Evolutionary conservation across 306 rosid genomes (phyloP), one percentile per base, ranked within the genome.

Genomic region (Dalbergia cochinchinensis): DNA sequence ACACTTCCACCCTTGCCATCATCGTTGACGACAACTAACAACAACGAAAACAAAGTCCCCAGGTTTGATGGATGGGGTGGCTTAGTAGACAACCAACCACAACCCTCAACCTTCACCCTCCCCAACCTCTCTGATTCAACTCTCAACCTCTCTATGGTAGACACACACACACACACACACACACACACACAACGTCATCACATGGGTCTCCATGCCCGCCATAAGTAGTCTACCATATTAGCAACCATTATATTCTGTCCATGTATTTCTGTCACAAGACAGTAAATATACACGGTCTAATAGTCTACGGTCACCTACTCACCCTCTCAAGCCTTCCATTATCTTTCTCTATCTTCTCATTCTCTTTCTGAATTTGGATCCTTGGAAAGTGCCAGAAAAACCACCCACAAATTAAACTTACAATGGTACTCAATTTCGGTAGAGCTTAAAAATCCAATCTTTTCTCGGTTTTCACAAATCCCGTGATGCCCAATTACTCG

Each of bases 191-290:
- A 60, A 22, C 65, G n/a, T 22, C 4, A 22, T 60, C 91, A 85
- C 87, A 82, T 85, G 91, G 82, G 53, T 79, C 78, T 81, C 70
- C 47, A 75, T 54, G 51, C 54, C 14, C 65, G 59, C 10, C 15
- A 14, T 54, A 42, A 69, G 6, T 35, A 35, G 39, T 35, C 2
- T 35, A 35, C 39, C 22, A 35, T 6, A 35, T 13, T 22, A 50
- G 16, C 55, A 48, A n/a, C 55, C 55, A 13, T n/a, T 50, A 4
- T 50, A 12, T 20, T n/a, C n/a, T n/a, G n/a, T n/a, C n/a, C n/a
- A n/a, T n/a, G n/a, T n/a, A n/a, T n/a, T n/a, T n/a, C n/a, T n/a
- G n/a, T n/a, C n/a, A n/a, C n/a, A n/a, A n/a, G n/a, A n/a, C n/a
- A n/a, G n/a, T n/a, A n/a, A n/a, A n/a, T n/a, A n/a, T n/a, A n/a